A percentile compares a stretch with the other conserved stretches of the same genome.
Evolutionary conservation across 73 alveolate genomes (phyloP).

Genomic region (Paramecium sonneborni): DNA sequence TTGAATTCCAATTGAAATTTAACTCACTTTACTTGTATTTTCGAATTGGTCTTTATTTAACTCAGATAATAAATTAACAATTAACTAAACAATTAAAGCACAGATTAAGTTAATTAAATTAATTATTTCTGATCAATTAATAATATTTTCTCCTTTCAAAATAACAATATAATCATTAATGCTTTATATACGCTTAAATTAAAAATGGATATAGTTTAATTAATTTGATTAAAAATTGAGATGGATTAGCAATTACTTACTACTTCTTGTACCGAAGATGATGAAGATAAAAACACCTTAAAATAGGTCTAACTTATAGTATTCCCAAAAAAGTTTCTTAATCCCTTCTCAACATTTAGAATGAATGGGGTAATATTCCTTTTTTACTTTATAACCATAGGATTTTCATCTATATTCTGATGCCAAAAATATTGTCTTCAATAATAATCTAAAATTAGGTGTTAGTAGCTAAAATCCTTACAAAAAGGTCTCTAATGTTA

Average conservation of each 20-base stretch:
- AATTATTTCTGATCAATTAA: background rate
- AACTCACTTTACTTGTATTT: background rate
- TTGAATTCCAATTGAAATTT: background rate
- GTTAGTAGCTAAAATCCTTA: constrained; percentile 34
- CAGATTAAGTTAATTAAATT: background rate
- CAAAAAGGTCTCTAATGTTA: constrained; percentile 7
- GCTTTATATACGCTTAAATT: background rate
- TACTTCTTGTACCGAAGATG: background rate
- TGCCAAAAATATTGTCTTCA: background rate
- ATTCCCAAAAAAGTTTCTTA: background rate
- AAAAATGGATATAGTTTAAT: background rate
- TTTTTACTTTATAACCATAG: background rate
- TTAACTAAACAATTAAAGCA: background rate
- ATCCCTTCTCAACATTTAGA: constrained; percentile 24
- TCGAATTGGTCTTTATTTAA: background rate
- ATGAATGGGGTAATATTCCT: constrained; percentile 35
- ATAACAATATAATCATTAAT: background rate
- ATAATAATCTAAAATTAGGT: background rate
- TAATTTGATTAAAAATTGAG: background rate
- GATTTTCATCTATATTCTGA: constrained; percentile 51
- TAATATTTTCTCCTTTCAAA: background rate
- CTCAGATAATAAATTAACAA: background rate
- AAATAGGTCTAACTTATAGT: background rate
- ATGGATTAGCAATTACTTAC: background rate
- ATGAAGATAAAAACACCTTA: background rate